Base-by-base conservation (phyloP, 495 filamentous ascomycete species). In the Rhizodiscina lignyota region DNA sequence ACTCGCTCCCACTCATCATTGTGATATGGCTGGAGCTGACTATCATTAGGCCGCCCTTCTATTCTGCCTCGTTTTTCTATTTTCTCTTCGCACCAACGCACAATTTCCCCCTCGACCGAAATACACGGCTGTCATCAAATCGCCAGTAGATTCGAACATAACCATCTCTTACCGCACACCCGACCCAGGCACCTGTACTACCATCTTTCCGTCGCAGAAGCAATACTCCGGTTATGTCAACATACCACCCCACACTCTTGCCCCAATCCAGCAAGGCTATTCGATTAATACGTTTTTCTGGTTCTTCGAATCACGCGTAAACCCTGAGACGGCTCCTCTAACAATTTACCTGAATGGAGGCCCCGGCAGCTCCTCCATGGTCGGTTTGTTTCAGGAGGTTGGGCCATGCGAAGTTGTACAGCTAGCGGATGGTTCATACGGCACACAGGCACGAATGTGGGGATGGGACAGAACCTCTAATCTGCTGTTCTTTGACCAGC, bases 341-440 rank as follows among this genome's bases (percentile, higher is more conserved):
- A 60, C 59, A 11, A 49, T 61, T n/a, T 81, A 72, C 72, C 60
- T 80, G 45, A 77, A 75, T 56, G 42, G 42, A 3, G 47, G 50
- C 2, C 50, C 50, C 0, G 50, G 50, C 20, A 35, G 29, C 18
- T 35, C 32, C 20, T 46, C 42, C 4, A 38, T 49, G 39, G 20
- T 44, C 6, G 50, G 50, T 20, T 24, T 49, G 13, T 10, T 52
- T 10, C 15, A 17, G 15, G 54, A 55, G 34, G 45, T 51, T 27
- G 52, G 52, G 4, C 52, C 52, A 11, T 55, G 52, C 30, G 39
- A 23, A 13, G 39, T 55, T 19, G 41, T 23, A 34, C n/a, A n/a
- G n/a, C n/a, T n/a, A n/a, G n/a, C n/a, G n/a, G n/a, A n/a, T n/a
- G 50, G 45, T 3, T 55, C 55, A 22, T 30, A 3, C 37, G 40